These are phyloP conservation scores for Penicillium silybi DNA, from an alignment of 495 filamentous ascomycete species.

Conservation along the genomic window DNA sequence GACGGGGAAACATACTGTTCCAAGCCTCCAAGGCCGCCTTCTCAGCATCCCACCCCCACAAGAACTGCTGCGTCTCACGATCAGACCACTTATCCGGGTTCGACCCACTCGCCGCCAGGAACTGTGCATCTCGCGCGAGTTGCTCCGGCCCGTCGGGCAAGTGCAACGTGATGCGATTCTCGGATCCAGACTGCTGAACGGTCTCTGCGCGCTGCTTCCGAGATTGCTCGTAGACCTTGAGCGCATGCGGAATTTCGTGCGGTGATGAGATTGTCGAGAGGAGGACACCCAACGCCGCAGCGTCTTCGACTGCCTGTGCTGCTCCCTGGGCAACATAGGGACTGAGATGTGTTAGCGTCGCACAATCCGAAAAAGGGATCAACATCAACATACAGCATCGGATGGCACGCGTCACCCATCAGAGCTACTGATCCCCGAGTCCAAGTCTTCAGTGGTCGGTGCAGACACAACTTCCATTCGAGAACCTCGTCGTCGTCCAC, in stretches of 20 bases:
- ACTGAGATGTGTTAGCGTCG: constrained; percentile 15
- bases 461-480: constrained; percentile 64
- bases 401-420: constrained; percentile 67
- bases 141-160: constrained; percentile 52
- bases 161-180: constrained; percentile 50
- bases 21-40: constrained; percentile 40
- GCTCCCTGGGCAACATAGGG: constrained; percentile 50
- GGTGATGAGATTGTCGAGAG: constrained; percentile 37
- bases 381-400: constrained; percentile 47
- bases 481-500: constrained; percentile 50
- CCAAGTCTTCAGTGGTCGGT: constrained; percentile 54
- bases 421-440: constrained; percentile 54
- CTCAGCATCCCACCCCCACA: constrained; percentile 49
- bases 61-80: constrained; percentile 40
- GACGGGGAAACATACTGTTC: constrained; percentile 27
- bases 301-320: constrained; percentile 52
- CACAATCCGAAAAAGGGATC: neutral
- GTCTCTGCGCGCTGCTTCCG: constrained; percentile 47
- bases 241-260: constrained; percentile 36
- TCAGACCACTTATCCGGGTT: constrained; percentile 51
- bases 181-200: constrained; percentile 49
- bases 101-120: constrained; percentile 30
- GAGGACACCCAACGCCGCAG: constrained; percentile 48
- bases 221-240: constrained; percentile 46
- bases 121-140: constrained; percentile 44